Evolutionary conservation across 2,329 filamentous ascomycete genomes (phyloP).

Genomic region (Colletotrichum salicis): DNA sequence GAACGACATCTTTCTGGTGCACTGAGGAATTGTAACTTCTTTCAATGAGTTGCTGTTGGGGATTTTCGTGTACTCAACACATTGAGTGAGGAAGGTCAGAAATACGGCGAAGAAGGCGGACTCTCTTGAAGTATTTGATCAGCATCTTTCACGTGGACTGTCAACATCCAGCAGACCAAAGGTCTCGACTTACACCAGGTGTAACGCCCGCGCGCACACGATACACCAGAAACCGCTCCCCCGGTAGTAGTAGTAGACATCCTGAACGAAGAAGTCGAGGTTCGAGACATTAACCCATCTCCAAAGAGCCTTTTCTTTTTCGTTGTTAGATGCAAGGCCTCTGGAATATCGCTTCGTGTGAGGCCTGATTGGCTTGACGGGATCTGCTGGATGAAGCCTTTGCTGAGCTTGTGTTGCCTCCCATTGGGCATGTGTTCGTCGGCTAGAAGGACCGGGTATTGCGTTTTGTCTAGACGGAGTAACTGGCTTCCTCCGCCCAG

Average conservation of each 20-base stretch:
- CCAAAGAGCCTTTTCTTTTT: conserved; percentile 85
- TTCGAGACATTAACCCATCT: conserved; percentile 93
- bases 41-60: conserved; percentile 68
- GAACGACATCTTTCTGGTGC: conserved; percentile 79
- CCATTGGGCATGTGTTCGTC: conserved; percentile 63
- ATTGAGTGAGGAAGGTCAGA: conserved; percentile 85
- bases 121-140: conserved; percentile 62
- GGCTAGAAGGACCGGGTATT: conserved; percentile 55
- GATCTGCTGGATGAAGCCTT: conserved; percentile 56
- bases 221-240: conserved; percentile 89
- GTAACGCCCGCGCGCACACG: conserved; percentile 75
- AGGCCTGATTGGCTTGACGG: conserved; percentile 37
- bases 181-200: conserved; percentile 71
- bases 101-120: conserved; percentile 85
- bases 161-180: not conserved
- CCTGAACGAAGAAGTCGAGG: conserved; percentile 85
- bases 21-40: conserved; percentile 74
- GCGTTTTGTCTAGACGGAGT: conserved; percentile 33
- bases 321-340: conserved; percentile 46
- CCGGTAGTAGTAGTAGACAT: conserved; percentile 87
- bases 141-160: not conserved
- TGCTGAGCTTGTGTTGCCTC: conserved; percentile 64
- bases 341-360: conserved; percentile 44
- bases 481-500: not conserved
- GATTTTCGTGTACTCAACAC: conserved; percentile 84